Base-by-base conservation (phyloP, 208 protist genomes). In the Porcisia deanei region DNA sequence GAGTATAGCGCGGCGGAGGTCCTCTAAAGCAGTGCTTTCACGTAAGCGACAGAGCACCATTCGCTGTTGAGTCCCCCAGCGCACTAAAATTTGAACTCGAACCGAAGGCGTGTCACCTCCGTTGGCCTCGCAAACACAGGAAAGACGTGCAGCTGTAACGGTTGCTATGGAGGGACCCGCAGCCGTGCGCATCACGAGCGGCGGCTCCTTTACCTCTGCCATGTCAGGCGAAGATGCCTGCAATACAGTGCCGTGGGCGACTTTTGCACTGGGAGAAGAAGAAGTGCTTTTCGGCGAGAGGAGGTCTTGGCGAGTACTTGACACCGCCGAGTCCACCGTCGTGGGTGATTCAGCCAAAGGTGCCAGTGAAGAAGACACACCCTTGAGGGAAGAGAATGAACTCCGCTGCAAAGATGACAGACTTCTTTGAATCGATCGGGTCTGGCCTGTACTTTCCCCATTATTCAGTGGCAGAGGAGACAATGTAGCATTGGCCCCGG, bases 1-100 rank as follows among this genome's bases (percentile, higher is more conserved):
- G n/a, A 75, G 67, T 16, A 88, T 79, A 34, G 79, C 85, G 37
- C 71, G 43, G 37, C 72, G 68, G 49, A 93, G 58, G 66, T 93
- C 89, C 1, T 80, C 66, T n/a, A 87, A 53, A 30, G 85, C 57
- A 20, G 69, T 82, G 1, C 77, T 81, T 14, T 45, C 65, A 9
- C 75, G 52, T 75, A 94, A 61, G 45, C 72, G 68, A 66, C 78
- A 90, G 37, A 77, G 57, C 41, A 83, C 37, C 18, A 90, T 69
- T 14, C 81, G 58, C 66, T 88, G 73, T 25, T 76, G 71, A 18
- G n/a, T 70, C 4, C 82, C 81, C 86, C 86, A 91, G 16, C 72
- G 73, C 25, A 83, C 82, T 34, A 67, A 73, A 47, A 77, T 80
- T 60, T 94, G 87, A 49, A 75, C 65, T 25, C 71, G 39, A 52